Evolutionary conservation across 208 protist species (phyloP).

Genomic region (Wallacemonas sp.): DNA sequence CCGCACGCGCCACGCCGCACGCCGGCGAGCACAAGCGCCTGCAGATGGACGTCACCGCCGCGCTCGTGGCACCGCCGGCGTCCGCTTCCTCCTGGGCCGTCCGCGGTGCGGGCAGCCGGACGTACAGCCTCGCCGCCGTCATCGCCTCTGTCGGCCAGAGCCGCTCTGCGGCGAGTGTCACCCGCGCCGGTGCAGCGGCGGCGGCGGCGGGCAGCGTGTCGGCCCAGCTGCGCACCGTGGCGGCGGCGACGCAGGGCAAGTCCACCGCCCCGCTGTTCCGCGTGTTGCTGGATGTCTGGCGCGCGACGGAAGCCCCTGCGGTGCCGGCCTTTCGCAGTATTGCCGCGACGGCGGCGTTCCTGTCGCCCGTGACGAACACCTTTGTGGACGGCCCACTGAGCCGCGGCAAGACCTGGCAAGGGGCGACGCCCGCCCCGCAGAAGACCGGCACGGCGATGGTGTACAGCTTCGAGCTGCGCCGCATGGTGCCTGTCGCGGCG

Average conservation of each 20-base stretch:
- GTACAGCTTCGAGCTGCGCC: constrained; percentile 90
- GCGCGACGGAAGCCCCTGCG: constrained; percentile 15
- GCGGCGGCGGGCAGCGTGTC: neutral
- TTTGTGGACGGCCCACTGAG: constrained; percentile 14
- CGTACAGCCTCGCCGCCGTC: constrained; percentile 15
- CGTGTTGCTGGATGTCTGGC: constrained; percentile 16
- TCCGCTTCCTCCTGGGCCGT: constrained; percentile 51
- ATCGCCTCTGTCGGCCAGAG: neutral
- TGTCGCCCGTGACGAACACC: constrained; percentile 25
- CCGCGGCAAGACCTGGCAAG: constrained; percentile 8
- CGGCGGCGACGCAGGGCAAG: neutral
- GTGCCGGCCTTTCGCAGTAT: constrained; percentile 12
- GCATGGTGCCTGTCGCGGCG: constrained; percentile 75
- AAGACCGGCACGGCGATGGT: constrained; percentile 23
- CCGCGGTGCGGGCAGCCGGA: constrained; percentile 29
- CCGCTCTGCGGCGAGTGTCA: too few relatives aligned
- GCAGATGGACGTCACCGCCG: constrained; percentile 54
- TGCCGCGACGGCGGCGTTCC: constrained; percentile 10
- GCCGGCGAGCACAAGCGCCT: constrained; percentile 16
- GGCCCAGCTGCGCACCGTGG: neutral
- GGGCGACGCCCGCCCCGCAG: neutral
- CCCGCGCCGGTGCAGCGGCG: neutral
- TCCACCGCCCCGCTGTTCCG: neutral
- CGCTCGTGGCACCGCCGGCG: constrained; percentile 37
- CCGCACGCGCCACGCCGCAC: neutral